Evolutionary conservation across 2,329 filamentous ascomycete genomes (phyloP), one percentile per base, ranked within the genome.

Genomic region (Erysiphe pulchra): DNA sequence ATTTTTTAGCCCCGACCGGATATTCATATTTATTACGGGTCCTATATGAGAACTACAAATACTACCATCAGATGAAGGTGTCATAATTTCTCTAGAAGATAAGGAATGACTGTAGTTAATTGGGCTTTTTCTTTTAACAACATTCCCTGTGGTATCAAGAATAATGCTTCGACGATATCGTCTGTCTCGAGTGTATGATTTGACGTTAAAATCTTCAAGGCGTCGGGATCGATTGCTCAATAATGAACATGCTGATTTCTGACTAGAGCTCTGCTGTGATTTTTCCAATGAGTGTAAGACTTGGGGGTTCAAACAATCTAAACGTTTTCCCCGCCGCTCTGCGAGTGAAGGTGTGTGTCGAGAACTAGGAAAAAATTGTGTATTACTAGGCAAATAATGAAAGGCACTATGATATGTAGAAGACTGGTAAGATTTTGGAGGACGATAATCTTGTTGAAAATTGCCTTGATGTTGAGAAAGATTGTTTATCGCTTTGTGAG

Each of bases 401-500:
- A 17, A 13, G 16, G 34, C 34, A 11, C 34, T 37, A 37, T 17
- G 14, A 11, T 17, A 6, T 17, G 34, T 17, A 56, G 45, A 20
- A 53, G 55, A 32, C 41, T 49, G 44, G 50, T 54, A 39, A 51
- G 48, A 37, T 50, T 46, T 11, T 32, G 47, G 45, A 52, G 59
- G 44, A 55, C 55, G 43, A 55, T 52, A 42, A 52, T 50, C 42
- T 52, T 51, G 50, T 56, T 28, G 20, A 11, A 32, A 13, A 28
- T 20, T 31, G 10, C 14, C 17, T 32, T 42, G 12, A 20, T n/a
- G 12, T 14, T 14, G 28, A n/a, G 41, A 32, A 12, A 11, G 1
- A 28, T 12, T 47, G 48, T 54, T 48, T 48, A 57, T 52, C 43
- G 58, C 53, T 38, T 56, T 52, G 43, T 57, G 60, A 40, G 62